phyloP scores from a whole-genome alignment of 495 filamentous ascomycete species.

The Aspergillus taichungensis region DNA sequence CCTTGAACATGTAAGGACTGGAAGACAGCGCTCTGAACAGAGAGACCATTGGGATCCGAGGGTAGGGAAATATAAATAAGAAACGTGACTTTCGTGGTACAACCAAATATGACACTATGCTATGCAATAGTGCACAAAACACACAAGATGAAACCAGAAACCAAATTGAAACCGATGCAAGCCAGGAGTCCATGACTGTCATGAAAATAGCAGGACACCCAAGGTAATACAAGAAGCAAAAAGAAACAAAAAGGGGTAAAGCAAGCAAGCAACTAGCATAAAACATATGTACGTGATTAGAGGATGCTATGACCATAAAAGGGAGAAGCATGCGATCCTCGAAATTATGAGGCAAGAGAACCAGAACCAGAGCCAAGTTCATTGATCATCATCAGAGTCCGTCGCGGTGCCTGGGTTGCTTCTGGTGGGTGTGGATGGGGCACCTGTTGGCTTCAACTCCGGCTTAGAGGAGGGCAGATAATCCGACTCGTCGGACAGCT shows the following conservation, averaged over 20 bases:
- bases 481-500: conserved; percentile 23
- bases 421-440: conserved; percentile 18
- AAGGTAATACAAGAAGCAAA: conserved; percentile 1
- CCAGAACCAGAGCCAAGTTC: neutral
- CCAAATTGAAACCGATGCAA: conserved; percentile 5
- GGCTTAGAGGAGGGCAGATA: conserved; percentile 30
- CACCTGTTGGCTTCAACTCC: conserved; percentile 28
- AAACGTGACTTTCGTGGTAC: conserved; percentile 1
- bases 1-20: too few species aligned
- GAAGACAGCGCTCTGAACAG: neutral
- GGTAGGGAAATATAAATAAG: conserved; percentile 1
- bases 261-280: conserved; percentile 4
- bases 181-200: conserved; percentile 10
- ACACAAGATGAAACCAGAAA: neutral
- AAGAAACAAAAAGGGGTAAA: conserved; percentile 2
- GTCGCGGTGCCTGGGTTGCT: conserved; percentile 25
- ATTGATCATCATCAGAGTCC: conserved; percentile 30
- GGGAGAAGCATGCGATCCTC: neutral
- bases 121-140: conserved; percentile 17
- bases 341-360: neutral
- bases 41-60: conserved; percentile 2
- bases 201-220: conserved; percentile 1
- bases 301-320: conserved; percentile 1
- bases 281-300: conserved; percentile 3
- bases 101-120: conserved; percentile 22